Evolutionary conservation across 768 basidiomycete genomes (phyloP).

Genomic region (Naganishia onofrii): DNA sequence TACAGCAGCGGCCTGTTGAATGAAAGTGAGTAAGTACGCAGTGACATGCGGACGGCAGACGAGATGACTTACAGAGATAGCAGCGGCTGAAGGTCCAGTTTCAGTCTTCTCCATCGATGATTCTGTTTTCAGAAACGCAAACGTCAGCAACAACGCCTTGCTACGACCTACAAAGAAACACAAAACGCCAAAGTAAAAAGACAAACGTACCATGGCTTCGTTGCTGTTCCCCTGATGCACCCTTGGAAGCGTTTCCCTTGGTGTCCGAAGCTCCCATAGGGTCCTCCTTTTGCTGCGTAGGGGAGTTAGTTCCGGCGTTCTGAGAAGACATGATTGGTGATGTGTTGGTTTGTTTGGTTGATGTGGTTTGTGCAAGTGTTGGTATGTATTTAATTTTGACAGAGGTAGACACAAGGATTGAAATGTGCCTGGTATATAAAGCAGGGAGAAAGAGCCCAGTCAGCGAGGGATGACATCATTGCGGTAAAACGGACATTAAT

Average conservation of each 20-base stretch:
- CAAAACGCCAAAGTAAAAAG: too few species aligned
- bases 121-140: neutral
- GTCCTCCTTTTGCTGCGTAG: slow-evolving; percentile 22
- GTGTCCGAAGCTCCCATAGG: slow-evolving; percentile 23
- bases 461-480: too few species aligned
- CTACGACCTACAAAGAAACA: neutral
- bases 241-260: slow-evolving; percentile 21
- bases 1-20: slow-evolving; percentile 8
- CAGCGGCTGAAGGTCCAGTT: slow-evolving; percentile 17
- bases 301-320: slow-evolving; percentile 27
- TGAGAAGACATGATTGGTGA: slow-evolving; percentile 16
- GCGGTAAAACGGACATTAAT: too few species aligned
- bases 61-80: slow-evolving; percentile 12
- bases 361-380: slow-evolving; percentile 2
- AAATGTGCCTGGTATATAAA: slow-evolving; percentile 4
- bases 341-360: neutral
- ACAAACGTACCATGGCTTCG: slow-evolving; percentile 18
- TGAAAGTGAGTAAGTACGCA: neutral
- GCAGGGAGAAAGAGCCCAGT: too few species aligned
- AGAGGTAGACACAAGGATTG: neutral
- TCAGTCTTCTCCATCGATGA: slow-evolving; percentile 6
- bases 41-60: neutral
- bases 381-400: neutral
- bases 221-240: slow-evolving; percentile 25
- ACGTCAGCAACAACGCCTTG: neutral